These are phyloP conservation scores for Termitomyces sp. DNA, from an alignment of 768 basidiomycete species.

Conservation along the genomic window DNA sequence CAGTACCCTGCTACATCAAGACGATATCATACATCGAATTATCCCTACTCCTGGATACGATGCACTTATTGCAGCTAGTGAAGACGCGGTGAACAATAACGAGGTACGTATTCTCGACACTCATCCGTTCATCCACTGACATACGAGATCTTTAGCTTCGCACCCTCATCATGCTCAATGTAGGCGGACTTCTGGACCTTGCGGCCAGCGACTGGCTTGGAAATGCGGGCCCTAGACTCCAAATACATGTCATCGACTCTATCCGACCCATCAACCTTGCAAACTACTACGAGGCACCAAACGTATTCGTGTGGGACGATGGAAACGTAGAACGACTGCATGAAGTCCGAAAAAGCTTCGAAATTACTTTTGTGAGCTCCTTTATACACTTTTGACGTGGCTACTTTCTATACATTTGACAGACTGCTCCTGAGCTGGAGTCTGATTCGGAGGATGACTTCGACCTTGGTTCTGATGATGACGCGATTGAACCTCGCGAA, in stretches of 20 bases:
- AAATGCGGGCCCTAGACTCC: slow-evolving; percentile 56
- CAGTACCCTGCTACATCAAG: slow-evolving; percentile 84
- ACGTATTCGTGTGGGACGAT: slow-evolving; percentile 87
- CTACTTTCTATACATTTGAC: slow-evolving; percentile 4
- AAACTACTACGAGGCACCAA: slow-evolving; percentile 75
- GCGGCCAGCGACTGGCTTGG: slow-evolving; percentile 75
- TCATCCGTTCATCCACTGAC: background rate
- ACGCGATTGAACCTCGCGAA: slow-evolving; percentile 28
- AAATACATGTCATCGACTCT: slow-evolving; percentile 93
- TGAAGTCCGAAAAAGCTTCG: slow-evolving; percentile 79
- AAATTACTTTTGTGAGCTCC: slow-evolving; percentile 67
- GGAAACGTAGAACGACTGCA: slow-evolving; percentile 69
- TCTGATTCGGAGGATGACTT: slow-evolving; percentile 43
- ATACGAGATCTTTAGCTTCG: slow-evolving; percentile 52
- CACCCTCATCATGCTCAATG: slow-evolving; percentile 87
- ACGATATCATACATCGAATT: slow-evolving; percentile 88
- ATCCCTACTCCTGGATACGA: slow-evolving; percentile 86
- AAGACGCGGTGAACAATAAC: slow-evolving; percentile 60
- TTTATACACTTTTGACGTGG: background rate
- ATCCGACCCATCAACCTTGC: slow-evolving; percentile 85
- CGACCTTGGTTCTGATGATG: slow-evolving; percentile 30
- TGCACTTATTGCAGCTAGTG: slow-evolving; percentile 63
- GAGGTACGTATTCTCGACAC: slow-evolving; percentile 48
- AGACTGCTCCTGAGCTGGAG: slow-evolving; percentile 70
- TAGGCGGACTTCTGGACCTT: slow-evolving; percentile 87